Conservation (phyloP, 108 stramenopile genomes). For the Nitzschia putrida region DNA sequence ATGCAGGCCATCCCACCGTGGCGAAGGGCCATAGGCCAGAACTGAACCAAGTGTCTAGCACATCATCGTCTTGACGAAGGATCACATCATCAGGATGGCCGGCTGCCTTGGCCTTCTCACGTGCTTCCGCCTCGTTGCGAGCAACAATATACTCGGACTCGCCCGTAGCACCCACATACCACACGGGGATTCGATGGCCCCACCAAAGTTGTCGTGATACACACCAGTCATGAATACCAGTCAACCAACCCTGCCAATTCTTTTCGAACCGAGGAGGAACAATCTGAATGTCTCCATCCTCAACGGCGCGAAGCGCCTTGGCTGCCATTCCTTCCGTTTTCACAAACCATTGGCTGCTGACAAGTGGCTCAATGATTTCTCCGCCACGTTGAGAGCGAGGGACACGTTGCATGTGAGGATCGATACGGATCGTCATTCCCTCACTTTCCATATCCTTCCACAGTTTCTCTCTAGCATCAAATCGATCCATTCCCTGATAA, state of each 20-base stretch:
- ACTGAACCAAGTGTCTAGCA: constrained; percentile 98
- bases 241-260: constrained; percentile 92
- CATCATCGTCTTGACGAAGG: constrained; percentile 94
- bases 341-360: constrained; percentile 98
- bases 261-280: constrained; percentile 91
- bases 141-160: constrained; percentile 87
- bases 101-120: constrained; percentile 59
- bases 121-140: constrained; percentile 83
- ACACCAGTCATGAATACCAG: constrained; percentile 96
- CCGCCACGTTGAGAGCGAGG: constrained; percentile 96
- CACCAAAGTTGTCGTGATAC: constrained; percentile 96
- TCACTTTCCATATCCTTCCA: constrained; percentile 90
- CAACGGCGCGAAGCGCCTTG: constrained; percentile 86
- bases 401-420: constrained; percentile 90
- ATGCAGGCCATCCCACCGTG: constrained; percentile 90
- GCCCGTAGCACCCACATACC: constrained; percentile 77
- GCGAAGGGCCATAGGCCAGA: constrained; percentile 98
- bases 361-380: constrained; percentile 98
- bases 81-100: constrained; percentile 64
- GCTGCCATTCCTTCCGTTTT: constrained; percentile 90
- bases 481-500: constrained; percentile 92
- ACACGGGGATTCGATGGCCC: constrained; percentile 97
- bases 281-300: constrained; percentile 87
- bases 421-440: constrained; percentile 79
- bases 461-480: constrained; percentile 82